These are phyloP conservation scores for Fusarium duplospermum DNA, from an alignment of 2,329 filamentous ascomycete genomes.

Conservation along the genomic window DNA sequence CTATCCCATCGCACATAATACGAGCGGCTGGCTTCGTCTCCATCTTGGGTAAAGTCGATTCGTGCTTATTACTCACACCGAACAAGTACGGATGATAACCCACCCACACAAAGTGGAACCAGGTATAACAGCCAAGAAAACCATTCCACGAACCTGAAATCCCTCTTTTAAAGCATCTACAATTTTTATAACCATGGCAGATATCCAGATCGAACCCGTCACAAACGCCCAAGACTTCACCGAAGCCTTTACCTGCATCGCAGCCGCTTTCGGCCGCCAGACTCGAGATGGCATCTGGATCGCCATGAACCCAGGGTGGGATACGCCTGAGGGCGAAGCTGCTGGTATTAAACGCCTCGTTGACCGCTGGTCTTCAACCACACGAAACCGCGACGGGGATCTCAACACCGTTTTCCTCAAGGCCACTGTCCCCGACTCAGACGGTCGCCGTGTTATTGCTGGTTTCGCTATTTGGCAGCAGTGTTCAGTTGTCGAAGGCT, in stretches of 20 bases:
- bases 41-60: background rate
- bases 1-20: background rate
- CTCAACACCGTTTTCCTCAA: slow-evolving; percentile 66
- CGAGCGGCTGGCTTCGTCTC: background rate
- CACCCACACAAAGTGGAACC: background rate
- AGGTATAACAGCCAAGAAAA: background rate
- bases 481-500: slow-evolving; percentile 59
- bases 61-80: background rate
- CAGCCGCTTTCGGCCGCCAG: slow-evolving; percentile 61
- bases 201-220: slow-evolving; percentile 44
- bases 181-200: background rate
- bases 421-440: slow-evolving; percentile 57
- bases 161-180: background rate
- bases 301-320: slow-evolving; percentile 65
- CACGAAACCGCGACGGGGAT: slow-evolving; percentile 56
- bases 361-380: slow-evolving; percentile 54
- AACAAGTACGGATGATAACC: background rate
- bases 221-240: slow-evolving; percentile 44
- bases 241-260: slow-evolving; percentile 39
- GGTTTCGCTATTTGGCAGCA: slow-evolving; percentile 69
- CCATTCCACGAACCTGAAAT: background rate
- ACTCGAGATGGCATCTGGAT: slow-evolving; percentile 63
- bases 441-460: slow-evolving; percentile 51
- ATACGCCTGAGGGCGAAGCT: slow-evolving; percentile 58
- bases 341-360: slow-evolving; percentile 52